Evolutionary conservation across 2,329 filamentous ascomycete genomes (phyloP), one percentile per base, ranked within the genome.

Genomic region (Hypoxylon sp.): DNA sequence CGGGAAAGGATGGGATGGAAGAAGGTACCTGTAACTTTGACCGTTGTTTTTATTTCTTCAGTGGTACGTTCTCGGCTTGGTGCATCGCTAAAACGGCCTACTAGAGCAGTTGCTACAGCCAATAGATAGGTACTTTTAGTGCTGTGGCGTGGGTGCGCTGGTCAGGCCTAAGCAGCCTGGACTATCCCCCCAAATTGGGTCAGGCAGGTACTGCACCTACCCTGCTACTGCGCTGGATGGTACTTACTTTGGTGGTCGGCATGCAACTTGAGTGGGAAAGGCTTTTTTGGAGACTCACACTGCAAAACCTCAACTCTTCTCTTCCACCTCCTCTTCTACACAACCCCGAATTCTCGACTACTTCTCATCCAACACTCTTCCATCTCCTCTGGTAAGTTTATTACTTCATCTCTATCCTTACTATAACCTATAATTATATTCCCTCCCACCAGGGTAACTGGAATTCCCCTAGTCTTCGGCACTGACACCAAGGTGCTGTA

Each of bases 261-360:
- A 70, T 68, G 70, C 71, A 72, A 72, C 66, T 70, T 66, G 68
- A 71, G 75, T 75, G 73, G 73, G 71, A 67, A 74, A 67, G 72
- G 65, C 68, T 71, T 76, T 75, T 76, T 72, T 72, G 70, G 70
- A 68, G 69, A 71, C 73, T 76, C 70, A 68, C 73, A 70, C 72
- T 75, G 74, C 74, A 78, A 77, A 77, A 77, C 75, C 75, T 77
- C 76, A 74, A 74, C 73, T 71, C 72, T 73, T 71, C 71, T 76
- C 74, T 75, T 76, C 75, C 67, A 74, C 73, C 76, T 77, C 75
- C 75, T 77, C 76, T 75, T 76, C 76, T 73, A 75, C 76, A 69
- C 63, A 67, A 70, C 64, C 56, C 63, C 65, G 61, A 68, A 58
- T 68, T 67, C 67, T 73, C 59, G 56, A 65, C 60, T 63, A 70